These are phyloP conservation scores for Ustilago vetiveriae DNA, from an alignment of 1,284 basidiomycete species.

Conservation along the genomic window DNA sequence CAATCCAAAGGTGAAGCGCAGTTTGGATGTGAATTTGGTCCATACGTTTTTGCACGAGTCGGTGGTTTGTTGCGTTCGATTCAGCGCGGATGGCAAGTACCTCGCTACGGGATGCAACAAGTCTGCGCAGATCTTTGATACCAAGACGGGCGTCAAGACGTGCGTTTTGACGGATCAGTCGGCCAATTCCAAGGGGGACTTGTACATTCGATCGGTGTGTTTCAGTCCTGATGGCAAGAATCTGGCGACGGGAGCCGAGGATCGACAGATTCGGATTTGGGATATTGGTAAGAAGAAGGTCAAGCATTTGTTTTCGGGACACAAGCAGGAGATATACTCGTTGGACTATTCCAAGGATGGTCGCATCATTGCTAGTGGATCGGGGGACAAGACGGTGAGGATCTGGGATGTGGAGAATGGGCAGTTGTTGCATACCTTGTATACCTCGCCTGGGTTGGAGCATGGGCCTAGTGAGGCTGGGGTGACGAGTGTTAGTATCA, in stretches of 20 bases:
- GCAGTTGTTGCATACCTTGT: constrained; percentile 61
- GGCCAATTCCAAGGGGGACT: constrained; percentile 56
- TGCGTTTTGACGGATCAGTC: constrained; percentile 73
- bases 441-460: constrained; percentile 68
- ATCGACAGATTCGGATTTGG: constrained; percentile 72
- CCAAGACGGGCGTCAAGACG: constrained; percentile 81
- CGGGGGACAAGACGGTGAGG: constrained; percentile 86
- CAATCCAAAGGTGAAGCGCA: constrained; percentile 82
- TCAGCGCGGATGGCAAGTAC: constrained; percentile 86
- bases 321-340: constrained; percentile 89
- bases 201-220: constrained; percentile 66
- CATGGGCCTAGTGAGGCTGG: constrained; percentile 76
- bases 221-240: constrained; percentile 65
- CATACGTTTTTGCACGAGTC: constrained; percentile 91
- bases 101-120: constrained; percentile 91
- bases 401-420: constrained; percentile 84
- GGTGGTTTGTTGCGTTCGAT: constrained; percentile 90
- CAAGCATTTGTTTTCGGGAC: constrained; percentile 78
- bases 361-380: constrained; percentile 83
- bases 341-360: constrained; percentile 84
- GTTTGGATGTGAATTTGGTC: constrained; percentile 85
- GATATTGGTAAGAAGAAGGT: constrained; percentile 76
- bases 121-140: constrained; percentile 88
- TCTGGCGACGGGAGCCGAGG: constrained; percentile 65
- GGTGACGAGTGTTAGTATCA: constrained; percentile 79